A percentile compares a stretch with the other conserved stretches of the same genome.
Conservation (phyloP, 2,329 filamentous ascomycete species). For the Calycina herbarum region DNA sequence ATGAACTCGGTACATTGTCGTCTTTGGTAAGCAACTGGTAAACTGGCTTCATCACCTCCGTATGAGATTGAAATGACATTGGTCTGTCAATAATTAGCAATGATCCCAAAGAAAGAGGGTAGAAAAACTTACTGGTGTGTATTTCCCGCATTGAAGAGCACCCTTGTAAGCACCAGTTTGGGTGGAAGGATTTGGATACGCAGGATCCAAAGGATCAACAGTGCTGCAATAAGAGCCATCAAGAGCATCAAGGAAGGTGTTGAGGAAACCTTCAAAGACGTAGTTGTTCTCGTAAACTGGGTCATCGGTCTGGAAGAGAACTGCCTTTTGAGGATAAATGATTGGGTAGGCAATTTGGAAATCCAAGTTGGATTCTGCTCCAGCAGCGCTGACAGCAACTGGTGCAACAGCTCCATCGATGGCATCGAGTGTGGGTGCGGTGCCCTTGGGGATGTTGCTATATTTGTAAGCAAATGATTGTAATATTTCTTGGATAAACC, state of each 20-base stretch:
- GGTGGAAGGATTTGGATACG: constrained; percentile 16
- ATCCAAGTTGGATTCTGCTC: constrained; percentile 45
- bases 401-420: constrained; percentile 44
- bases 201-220: constrained; percentile 17
- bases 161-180: constrained; percentile 23
- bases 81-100: constrained; percentile 33
- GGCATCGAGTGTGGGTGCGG: constrained; percentile 41
- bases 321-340: constrained; percentile 47
- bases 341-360: constrained; percentile 47
- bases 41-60: constrained; percentile 64
- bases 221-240: constrained; percentile 48
- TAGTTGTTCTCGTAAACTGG: constrained; percentile 41
- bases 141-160: constrained; percentile 33
- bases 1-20: constrained; percentile 63
- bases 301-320: constrained; percentile 48
- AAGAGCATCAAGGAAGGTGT: constrained; percentile 49
- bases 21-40: constrained; percentile 59
- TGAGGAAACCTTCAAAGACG: constrained; percentile 43
- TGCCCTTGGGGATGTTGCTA: constrained; percentile 40
- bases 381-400: constrained; percentile 30
- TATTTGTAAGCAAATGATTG: constrained; percentile 11
- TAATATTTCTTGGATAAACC: constrained; percentile 36
- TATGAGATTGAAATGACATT: constrained; percentile 59
- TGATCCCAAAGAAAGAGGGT: not conserved
- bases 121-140: constrained; percentile 34